Conservation (phyloP, 2,329 filamentous ascomycete species). For the Exutisphaerella laricina region DNA sequence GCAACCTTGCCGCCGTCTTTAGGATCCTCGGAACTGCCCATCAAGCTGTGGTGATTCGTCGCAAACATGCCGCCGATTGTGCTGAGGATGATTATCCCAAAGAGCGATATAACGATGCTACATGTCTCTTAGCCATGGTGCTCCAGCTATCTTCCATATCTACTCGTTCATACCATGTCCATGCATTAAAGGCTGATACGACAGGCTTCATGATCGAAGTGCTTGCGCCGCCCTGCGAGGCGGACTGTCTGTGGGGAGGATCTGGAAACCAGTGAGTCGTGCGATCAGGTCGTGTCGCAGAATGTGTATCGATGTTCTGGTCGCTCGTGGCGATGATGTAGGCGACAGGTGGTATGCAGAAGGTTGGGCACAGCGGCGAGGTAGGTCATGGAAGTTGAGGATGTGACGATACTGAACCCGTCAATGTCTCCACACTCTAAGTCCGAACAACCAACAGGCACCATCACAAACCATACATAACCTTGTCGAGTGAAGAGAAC, state of each 20-base stretch:
- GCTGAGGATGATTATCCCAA: slow-evolving; percentile 60
- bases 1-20: slow-evolving; percentile 72
- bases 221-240: slow-evolving; percentile 10
- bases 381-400: too few relatives aligned
- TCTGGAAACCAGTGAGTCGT: too few relatives aligned
- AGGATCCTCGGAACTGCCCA: slow-evolving; percentile 60
- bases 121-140: slow-evolving; percentile 5
- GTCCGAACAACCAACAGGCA: too few relatives aligned
- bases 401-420: too few relatives aligned
- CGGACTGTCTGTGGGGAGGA: background rate
- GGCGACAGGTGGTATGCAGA: background rate
- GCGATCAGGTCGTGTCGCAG: background rate
- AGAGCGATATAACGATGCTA: slow-evolving; percentile 65
- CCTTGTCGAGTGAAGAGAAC: too few relatives aligned
- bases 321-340: background rate
- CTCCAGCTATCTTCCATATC: background rate
- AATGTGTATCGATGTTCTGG: background rate
- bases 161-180: slow-evolving; percentile 68
- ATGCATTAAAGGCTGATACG: slow-evolving; percentile 85
- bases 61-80: slow-evolving; percentile 66
- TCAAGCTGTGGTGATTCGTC: slow-evolving; percentile 72
- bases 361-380: too few relatives aligned
- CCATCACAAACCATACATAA: too few relatives aligned
- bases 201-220: slow-evolving; percentile 79
- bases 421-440: too few relatives aligned